Evolutionary conservation across 306 rosid species (phyloP), one percentile per base, ranked within the genome.

Genomic region (Malus orientalis): DNA sequence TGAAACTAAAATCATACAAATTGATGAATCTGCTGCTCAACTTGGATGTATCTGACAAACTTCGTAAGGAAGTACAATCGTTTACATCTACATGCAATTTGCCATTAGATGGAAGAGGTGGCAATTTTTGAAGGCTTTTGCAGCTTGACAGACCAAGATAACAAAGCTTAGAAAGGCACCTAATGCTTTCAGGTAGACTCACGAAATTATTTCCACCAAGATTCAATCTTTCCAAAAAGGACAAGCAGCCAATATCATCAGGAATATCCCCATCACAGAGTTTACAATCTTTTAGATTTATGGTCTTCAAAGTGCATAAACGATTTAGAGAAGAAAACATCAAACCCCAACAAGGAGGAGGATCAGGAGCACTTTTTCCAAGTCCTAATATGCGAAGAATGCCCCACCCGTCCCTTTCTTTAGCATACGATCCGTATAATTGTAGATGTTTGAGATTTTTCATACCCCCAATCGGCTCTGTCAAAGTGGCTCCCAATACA

Each of bases 101-200:
- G 3, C 10, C 6, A 11, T 30, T 45, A 42, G 45, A 25, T 1
- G 85, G 75, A 11, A 72, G 67, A 4, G 57, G 11, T 2, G 81
- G 81, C 33, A 81, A 33, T 9, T 20, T 7, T 29, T 30, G 5
- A 58, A 81, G 81, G 40, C 58, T 81, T 32, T 8, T 13, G 70
- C 85, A 81, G 1, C 11, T 1, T 5, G 1, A 3, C 22, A 81
- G 6, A 1, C 3, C 3, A 16, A 67, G 11, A 6, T 0, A 2
- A 1, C 0, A 0, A 4, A 81, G 61, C 60, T 57, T 67, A 8
- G 68, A 55, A 60, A 81, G 85, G 25, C 19, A 15, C 5, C 14
- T 19, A 18, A 81, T 25, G 71, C 75, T 76, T 3, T 33, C 19
- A 3, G 76, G 85, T 11, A 81, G 58, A 14, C 14, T 19, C 4